Evolutionary conservation across 2,329 filamentous ascomycete genomes (phyloP).

Genomic region (Colletotrichum orbiculare): DNA sequence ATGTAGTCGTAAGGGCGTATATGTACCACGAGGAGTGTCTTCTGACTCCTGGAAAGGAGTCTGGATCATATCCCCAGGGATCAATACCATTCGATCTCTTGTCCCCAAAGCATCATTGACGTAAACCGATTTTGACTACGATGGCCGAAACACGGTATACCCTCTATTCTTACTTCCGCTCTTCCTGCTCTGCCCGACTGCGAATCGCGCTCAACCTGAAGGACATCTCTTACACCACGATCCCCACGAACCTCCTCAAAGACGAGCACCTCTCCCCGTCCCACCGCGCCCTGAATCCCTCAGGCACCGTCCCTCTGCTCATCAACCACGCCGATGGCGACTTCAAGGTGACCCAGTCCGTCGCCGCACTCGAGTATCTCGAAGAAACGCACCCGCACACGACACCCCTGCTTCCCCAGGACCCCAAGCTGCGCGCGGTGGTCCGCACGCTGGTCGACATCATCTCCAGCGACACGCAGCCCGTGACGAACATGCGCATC

Average conservation of each 20-base stretch:
- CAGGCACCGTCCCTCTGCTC: slow-evolving; percentile 65
- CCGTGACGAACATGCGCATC: slow-evolving; percentile 68
- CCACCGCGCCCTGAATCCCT: slow-evolving; percentile 64
- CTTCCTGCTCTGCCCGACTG: slow-evolving; percentile 70
- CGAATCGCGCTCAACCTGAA: slow-evolving; percentile 70
- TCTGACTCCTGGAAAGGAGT: no score
- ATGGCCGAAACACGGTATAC: slow-evolving; percentile 43
- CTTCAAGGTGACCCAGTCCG: slow-evolving; percentile 64
- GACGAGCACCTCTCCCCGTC: slow-evolving; percentile 59
- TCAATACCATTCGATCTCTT: background rate
- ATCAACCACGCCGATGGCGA: slow-evolving; percentile 47
- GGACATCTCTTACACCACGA: slow-evolving; percentile 56
- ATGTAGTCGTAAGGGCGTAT: no score
- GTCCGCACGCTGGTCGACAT: slow-evolving; percentile 66
- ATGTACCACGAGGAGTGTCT: no score
- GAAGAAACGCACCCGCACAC: slow-evolving; percentile 62
- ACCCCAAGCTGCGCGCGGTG: slow-evolving; percentile 56
- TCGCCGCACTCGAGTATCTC: slow-evolving; percentile 71
- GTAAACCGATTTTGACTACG: background rate
- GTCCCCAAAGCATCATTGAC: background rate
- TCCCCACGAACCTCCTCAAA: slow-evolving; percentile 65
- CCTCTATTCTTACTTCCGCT: slow-evolving; percentile 71
- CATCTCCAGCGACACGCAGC: slow-evolving; percentile 68
- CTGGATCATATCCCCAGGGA: no score
- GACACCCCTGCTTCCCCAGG: slow-evolving; percentile 58